phyloP scores from a whole-genome alignment of 78 protist species.

The Guillardia theta region DNA sequence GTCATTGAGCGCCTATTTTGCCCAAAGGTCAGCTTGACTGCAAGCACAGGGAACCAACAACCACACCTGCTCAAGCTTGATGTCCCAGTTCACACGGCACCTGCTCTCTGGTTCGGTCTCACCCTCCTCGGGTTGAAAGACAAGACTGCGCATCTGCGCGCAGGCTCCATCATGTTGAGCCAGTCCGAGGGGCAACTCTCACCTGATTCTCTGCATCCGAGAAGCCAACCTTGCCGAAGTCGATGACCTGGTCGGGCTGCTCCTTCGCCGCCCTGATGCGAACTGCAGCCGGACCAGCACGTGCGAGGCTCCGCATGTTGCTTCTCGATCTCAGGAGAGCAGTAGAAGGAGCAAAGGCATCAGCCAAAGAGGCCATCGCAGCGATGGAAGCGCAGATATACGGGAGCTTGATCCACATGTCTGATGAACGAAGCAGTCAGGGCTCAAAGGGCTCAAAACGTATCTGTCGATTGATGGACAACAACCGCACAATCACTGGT shows the following conservation, averaged over 20 bases:
- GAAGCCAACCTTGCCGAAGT: not conserved
- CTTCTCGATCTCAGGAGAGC: not conserved
- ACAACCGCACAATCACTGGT: no score
- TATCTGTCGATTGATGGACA: no score
- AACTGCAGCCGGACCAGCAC: not conserved
- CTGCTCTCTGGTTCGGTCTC: constrained; percentile 10
- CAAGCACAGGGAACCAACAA: not conserved
- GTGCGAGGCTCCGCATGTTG: not conserved
- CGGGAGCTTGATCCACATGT: not conserved
- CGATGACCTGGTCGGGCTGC: not conserved
- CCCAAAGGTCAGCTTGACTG: not conserved
- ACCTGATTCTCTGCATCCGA: not conserved
- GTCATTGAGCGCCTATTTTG: not conserved
- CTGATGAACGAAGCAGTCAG: no score
- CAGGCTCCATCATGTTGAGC: not conserved
- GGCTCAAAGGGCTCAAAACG: no score
- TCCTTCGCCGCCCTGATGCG: not conserved
- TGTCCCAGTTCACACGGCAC: constrained; percentile 22
- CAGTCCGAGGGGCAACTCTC: not conserved
- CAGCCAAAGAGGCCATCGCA: not conserved
- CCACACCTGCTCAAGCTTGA: constrained; percentile 1
- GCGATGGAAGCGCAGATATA: not conserved
- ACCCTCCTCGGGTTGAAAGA: not conserved
- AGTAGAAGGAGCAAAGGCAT: not conserved
- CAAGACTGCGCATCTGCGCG: not conserved